Evolutionary conservation across 139 green algal genomes (phyloP).

Genomic region (Dunaliella primolecta): DNA sequence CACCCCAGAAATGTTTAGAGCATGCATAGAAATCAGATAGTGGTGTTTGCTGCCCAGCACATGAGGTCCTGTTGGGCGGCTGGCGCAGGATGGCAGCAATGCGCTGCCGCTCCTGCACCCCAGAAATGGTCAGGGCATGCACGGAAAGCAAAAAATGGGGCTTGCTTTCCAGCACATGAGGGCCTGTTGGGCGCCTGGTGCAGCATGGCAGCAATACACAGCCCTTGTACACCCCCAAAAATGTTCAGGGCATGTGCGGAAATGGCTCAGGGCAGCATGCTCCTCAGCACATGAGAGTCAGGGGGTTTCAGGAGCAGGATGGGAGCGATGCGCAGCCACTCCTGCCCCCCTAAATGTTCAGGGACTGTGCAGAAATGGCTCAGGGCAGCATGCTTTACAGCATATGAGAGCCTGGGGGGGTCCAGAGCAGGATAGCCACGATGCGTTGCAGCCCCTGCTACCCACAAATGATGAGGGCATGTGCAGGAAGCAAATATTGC

Average conservation of each 20-base stretch:
- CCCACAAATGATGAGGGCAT: not conserved
- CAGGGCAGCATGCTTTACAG: conserved; percentile 67
- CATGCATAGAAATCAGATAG: not conserved
- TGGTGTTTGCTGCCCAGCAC: conserved; percentile 44
- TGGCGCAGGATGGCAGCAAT: conserved; percentile 40
- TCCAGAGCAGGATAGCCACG: conserved; percentile 36
- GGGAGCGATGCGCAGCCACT: conserved; percentile 74
- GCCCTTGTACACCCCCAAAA: conserved; percentile 4
- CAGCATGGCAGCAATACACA: conserved; percentile 29
- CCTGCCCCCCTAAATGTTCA: no score
- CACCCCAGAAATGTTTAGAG: not conserved
- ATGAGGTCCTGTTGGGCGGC: conserved; percentile 64
- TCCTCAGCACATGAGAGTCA: no score
- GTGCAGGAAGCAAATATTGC: not conserved
- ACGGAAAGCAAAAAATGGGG: conserved; percentile 50
- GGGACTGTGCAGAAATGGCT: conserved; percentile 86
- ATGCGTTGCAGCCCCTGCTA: conserved; percentile 19
- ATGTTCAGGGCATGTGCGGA: not conserved
- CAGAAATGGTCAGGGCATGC: not conserved
- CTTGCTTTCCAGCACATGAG: conserved; percentile 54
- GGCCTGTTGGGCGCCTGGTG: conserved; percentile 62
- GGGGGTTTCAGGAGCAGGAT: no score
- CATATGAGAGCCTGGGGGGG: conserved; percentile 59
- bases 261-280: not conserved
- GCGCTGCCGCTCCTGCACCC: conserved; percentile 11